Evolutionary conservation across 306 rosid species (phyloP).

Genomic region (Cajanus cajan): DNA sequence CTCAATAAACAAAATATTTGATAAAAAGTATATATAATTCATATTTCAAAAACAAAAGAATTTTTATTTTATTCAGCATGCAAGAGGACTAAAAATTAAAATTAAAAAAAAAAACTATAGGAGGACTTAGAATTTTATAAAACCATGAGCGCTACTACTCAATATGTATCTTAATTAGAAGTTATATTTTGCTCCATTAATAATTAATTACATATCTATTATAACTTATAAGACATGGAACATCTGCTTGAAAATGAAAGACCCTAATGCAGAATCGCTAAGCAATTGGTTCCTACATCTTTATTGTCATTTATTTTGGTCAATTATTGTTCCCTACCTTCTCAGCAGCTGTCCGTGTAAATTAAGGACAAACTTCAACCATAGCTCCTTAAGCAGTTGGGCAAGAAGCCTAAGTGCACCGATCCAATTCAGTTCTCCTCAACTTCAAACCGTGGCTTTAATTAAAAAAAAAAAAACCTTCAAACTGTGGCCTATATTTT

Average conservation of each 20-base stretch:
- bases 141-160: neutral
- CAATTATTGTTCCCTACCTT: neutral
- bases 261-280: neutral
- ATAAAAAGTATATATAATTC: neutral
- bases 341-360: neutral
- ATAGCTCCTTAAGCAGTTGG: neutral
- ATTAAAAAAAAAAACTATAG: neutral
- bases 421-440: neutral
- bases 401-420: neutral
- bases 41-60: neutral
- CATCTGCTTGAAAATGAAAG: neutral
- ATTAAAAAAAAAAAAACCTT: no score
- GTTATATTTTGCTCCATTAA: neutral
- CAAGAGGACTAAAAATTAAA: neutral
- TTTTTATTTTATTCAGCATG: neutral
- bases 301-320: neutral
- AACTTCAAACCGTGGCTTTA: neutral
- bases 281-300: neutral
- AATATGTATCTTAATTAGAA: neutral
- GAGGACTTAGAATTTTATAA: neutral
- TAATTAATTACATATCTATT: neutral
- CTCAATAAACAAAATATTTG: neutral
- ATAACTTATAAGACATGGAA: neutral
- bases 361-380: neutral
- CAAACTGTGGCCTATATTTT: neutral